These are phyloP conservation scores for Colletotrichum scovillei DNA, from an alignment of 2,329 filamentous ascomycete genomes.

Conservation along the genomic window DNA sequence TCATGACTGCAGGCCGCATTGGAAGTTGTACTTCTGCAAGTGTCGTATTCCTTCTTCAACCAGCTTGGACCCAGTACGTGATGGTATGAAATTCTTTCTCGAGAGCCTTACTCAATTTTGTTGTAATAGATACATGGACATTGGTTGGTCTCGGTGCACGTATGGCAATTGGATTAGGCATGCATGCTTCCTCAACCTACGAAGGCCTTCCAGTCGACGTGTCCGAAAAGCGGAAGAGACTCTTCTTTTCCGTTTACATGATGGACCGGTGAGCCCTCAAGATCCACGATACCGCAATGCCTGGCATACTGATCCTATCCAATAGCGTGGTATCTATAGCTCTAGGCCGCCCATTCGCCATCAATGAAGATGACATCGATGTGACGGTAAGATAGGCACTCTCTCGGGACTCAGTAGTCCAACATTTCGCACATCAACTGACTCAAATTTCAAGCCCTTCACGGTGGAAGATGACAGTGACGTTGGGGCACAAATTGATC, in stretches of 20 bases:
- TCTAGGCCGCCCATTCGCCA: conserved; percentile 56
- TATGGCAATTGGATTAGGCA: conserved; percentile 55
- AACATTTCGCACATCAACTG: background rate
- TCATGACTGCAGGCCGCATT: conserved; percentile 47
- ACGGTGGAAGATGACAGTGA: background rate
- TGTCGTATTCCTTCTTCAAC: conserved; percentile 61
- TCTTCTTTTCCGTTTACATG: conserved; percentile 61
- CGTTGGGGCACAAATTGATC: background rate
- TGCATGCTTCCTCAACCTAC: conserved; percentile 51
- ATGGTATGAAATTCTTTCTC: background rate
- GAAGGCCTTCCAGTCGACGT: conserved; percentile 45
- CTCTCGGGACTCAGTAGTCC: background rate
- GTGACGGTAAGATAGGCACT: conserved; percentile 43
- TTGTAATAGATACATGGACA: conserved; percentile 55
- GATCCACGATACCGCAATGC: background rate
- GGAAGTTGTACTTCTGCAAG: conserved; percentile 57
- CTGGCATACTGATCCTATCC: background rate
- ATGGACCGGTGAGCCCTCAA: conserved; percentile 52
- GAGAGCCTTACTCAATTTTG: background rate
- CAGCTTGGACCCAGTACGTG: conserved; percentile 56
- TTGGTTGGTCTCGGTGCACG: conserved; percentile 56
- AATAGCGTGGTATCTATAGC: conserved; percentile 55
- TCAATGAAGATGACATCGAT: conserved; percentile 59
- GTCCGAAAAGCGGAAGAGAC: conserved; percentile 51
- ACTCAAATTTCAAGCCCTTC: background rate